Base-by-base conservation (phyloP, 768 basidiomycete genomes). In the Obba rivulosa region DNA sequence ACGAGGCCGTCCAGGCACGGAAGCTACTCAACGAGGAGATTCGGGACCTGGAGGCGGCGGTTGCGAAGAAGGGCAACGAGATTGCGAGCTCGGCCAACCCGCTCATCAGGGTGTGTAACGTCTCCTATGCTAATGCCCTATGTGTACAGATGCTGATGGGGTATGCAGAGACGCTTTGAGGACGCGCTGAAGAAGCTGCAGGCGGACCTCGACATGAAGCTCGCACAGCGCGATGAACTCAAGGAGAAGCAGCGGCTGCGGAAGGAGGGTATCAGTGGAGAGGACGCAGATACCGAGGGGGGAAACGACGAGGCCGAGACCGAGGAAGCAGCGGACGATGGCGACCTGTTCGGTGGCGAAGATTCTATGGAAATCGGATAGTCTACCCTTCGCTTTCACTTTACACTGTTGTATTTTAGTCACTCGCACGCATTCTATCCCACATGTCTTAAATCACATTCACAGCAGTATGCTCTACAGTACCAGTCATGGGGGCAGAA, bases 1-100 rank as follows among this genome's bases (percentile, higher is more conserved):
- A 90, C 40, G 82, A 81, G 25, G 77, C 57, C 10, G 68, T 74
- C 2, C 89, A 92, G 62, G 81, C 84, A 31, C 80, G 82, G 62
- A 87, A 86, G 56, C 63, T 94, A 34, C 66, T 95, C 53, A 88
- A 84, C 56, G 93, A 93, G 59, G 92, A 95, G 66, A 92, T 94
- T 43, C 73, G 81, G 41, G 92, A 95, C 63, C 68, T 96, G 54
- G 88, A 95, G 65, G 83, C 83, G 41, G 93, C 92, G 2, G 87
- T 94, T 11, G 74, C 80, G 37, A 88, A 89, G 77, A 95, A 94
- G 69, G 77, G 78, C 41, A 78, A 73, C 18, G 92, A 95, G 66
- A 83, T 94, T 52, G 78, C 85, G 2, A 85, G 82, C 56, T 87
- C 88, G 17, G 79, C 81, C 3, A 96, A 96, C 64, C 86, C 88